Base-by-base conservation (phyloP, 306 rosid species). In the Casuarina equisetifolia region DNA sequence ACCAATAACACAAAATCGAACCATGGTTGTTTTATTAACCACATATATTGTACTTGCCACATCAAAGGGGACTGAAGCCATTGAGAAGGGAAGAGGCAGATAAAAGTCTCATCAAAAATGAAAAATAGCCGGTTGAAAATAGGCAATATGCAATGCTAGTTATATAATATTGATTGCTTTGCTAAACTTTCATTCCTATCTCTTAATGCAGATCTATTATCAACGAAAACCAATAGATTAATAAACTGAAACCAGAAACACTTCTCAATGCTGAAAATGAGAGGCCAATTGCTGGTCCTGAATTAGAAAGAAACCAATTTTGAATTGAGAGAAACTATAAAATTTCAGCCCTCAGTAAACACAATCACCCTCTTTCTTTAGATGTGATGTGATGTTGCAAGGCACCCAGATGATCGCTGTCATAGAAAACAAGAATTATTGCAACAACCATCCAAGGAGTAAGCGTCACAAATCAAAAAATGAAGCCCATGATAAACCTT, bases 351-450 rank as follows among this genome's bases (percentile, higher is more conserved):
- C 36, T 35, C 25, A 17, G 9, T 17, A 13, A 66, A 66, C 16
- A 15, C 48, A 66, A 66, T 66, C n/a, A 39, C 35, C 9, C 2
- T 48, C 50, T 66, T 35, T 67, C 50, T 67, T 42, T 11, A 25
- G 3, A 62, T 13, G 49, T 13, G 71, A 25, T 25, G 25, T 17
- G 11, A 67, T 66, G 25, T 40, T 40, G 71, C 48, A 6, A 67
- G 71, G 36, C 71, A 42, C 71, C 50, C 3, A 43, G 50, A 40
- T 67, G 50, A 67, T 67, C 71, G 8, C 43, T 67, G 35, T 42
- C n/a, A 2, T 12, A 67, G 32, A 40, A 67, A 67, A 25, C 13
- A 42, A 16, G 71, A 67, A 67, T 4, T 43, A 67, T 67, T 67
- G 36, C 71, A 25, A 25, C 3, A 66, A 66, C 49, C 42, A n/a